Base-by-base conservation (phyloP, 192 early-diverging fungal genomes). In the Coemansia sp. region DNA sequence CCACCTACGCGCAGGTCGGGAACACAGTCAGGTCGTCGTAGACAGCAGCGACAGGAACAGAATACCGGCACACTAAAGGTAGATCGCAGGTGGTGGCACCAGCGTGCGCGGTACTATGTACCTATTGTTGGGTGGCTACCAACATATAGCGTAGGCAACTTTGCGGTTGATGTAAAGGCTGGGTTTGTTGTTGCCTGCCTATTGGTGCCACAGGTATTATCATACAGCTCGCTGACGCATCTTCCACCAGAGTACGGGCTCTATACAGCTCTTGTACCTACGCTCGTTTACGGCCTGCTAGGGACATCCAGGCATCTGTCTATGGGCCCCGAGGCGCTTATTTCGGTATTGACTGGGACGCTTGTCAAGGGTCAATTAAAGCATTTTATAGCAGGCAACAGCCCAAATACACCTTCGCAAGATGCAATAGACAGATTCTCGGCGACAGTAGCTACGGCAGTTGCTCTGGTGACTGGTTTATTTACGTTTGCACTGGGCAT, bases 101-200 rank as follows among this genome's bases (percentile, higher is more conserved):
- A 62, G 28, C 86, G 94, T 27, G 58, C 90, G 48, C 88, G 89
- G 30, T 96, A 97, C 83, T 98, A 97, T 72, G 90, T 98, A 49
- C 97, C 97, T 6, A 88, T 96, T 16, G 77, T 93, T 26, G 88
- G 91, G 10, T 98, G 97, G 97, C 71, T 97, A n/a, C 94, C 95
- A 4, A 73, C 75, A 16, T 97, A 97, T 78, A 68, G 81, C 21
- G 38, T 84, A 18, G 50, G 72, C 18, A 80, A 87, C 9, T 84
- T 98, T 49, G 82, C 80, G 21, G 68, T 71, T 6, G 95, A 98
- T 67, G 64, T 93, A 23, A 83, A 93, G 26, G 93, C 97, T 14
- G 95, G 94, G 7, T 78, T 95, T 26, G 95, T 95, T 47, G 76
- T 91, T 10, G 82, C 88, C n/a, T 86, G 86, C 47, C 56, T 94